Base-by-base conservation (phyloP, 805 yeast genomes). In the Teunomyces funiuensis region DNA sequence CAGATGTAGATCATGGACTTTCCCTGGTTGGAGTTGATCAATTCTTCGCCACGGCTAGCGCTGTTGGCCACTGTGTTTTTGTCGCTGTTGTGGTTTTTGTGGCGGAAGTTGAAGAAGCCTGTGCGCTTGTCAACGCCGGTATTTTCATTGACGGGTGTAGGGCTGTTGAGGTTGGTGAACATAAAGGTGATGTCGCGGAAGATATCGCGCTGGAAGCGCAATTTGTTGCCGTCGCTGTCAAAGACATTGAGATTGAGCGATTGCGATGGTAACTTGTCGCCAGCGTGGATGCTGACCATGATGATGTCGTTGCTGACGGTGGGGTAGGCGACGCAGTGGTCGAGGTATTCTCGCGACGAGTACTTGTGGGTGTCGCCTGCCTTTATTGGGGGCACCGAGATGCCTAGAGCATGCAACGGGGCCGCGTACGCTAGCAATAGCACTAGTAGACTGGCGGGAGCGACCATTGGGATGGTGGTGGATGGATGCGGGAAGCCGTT, bases 281-380 rank as follows among this genome's bases (percentile, higher is more conserved):
- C 73, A 36, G 58, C 43, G 13, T 56, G 44, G 33, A 69, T 47
- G 20, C 50, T 53, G 11, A 68, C 58, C 57, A 66, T 53, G 14
- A 70, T 51, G 20, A 69, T 57, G 40, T 70, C 76, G 47, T 69
- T 63, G 28, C 58, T 52, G 22, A 58, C 57, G 6, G 73, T 65
- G 9, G 53, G 49, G 48, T 70, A 70, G 28, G 61, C 58, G 10
- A 70, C 42, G 51, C 76, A 70, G 44, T 68, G 60, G 31, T 49
- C 42, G 28, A 69, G 50, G 49, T 66, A 57, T 26, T 54, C 37
- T 20, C 55, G 37, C 23, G 66, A 53, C n/a, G 71, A 59, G 42
- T 58, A 53, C 25, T 54, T 55, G 28, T 45, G 44, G n/a, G 41
- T 38, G 42, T 65, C 66, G 3, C 69, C 71, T 2, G 49, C 53